Conservation (phyloP, 2,329 filamentous ascomycete species). For the Alternaria sp. region DNA sequence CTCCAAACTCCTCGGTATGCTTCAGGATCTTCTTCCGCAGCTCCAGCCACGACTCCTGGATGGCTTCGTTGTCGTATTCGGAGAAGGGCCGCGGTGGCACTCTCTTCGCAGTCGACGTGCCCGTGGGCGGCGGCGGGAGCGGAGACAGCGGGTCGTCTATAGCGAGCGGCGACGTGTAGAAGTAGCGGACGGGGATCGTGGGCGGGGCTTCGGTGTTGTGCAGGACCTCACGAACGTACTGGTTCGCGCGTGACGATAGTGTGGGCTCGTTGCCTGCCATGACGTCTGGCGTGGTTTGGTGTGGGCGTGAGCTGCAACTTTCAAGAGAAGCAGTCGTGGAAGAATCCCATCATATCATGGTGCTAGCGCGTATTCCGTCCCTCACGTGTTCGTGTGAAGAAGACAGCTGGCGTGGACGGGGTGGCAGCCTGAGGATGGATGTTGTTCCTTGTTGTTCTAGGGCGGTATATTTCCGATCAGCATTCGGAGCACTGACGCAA, state of each 20-base stretch:
- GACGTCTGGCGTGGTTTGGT: conserved; percentile 3
- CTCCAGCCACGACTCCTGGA: conserved; percentile 78
- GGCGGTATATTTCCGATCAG: conserved; percentile 18
- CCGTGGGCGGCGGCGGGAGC: conserved; percentile 60
- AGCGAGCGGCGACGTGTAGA: conserved; percentile 80
- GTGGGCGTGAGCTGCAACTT: conserved; percentile 5
- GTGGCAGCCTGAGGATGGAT: conserved; percentile 24
- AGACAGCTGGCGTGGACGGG: conserved; percentile 5
- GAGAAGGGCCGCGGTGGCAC: conserved; percentile 78
- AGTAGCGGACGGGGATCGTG: conserved; percentile 62
- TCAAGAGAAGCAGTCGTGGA: conserved; percentile 5
- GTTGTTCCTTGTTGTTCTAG: conserved; percentile 11
- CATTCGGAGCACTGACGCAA: conserved; percentile 38
- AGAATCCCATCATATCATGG: conserved; percentile 20
- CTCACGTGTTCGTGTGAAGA: conserved; percentile 8
- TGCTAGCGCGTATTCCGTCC: conserved; percentile 7
- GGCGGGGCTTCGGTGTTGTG: conserved; percentile 47
- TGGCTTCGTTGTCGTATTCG: conserved; percentile 75
- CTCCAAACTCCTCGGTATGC: conserved; percentile 50
- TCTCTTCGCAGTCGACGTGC: conserved; percentile 55
- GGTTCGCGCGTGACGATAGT: conserved; percentile 46
- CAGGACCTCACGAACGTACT: conserved; percentile 54
- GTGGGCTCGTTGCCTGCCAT: conserved; percentile 30
- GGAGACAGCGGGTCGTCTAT: conserved; percentile 89
- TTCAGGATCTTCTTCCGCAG: conserved; percentile 59